Evolutionary conservation across 192 early-diverging fungal genomes (phyloP).

Genomic region (Entomortierella parvispora): DNA sequence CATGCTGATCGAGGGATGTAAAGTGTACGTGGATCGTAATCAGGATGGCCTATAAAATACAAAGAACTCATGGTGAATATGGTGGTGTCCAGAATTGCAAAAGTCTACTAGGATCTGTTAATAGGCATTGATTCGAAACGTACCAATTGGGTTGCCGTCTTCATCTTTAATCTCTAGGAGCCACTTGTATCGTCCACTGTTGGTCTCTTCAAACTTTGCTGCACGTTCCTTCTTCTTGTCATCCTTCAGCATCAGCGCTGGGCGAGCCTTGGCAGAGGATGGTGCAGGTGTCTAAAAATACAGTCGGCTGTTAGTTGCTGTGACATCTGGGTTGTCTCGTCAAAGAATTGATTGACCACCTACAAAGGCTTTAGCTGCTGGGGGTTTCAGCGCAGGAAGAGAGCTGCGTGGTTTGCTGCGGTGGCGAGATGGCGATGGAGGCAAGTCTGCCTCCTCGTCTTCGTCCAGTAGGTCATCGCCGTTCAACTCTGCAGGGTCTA

Average conservation of each 20-base stretch:
- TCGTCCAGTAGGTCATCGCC: constrained; percentile 9
- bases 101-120: not conserved
- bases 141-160: constrained; percentile 71
- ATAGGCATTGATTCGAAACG: too few relatives aligned
- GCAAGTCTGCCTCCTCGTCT: constrained; percentile 7
- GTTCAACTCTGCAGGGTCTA: constrained; percentile 19
- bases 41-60: constrained; percentile 59
- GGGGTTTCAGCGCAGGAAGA: not conserved
- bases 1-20: constrained; percentile 83
- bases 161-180: constrained; percentile 85
- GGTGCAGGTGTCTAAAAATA: constrained; percentile 2
- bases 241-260: constrained; percentile 34
- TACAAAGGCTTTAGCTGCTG: constrained; percentile 5
- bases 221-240: constrained; percentile 61
- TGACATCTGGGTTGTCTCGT: too few relatives aligned
- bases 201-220: constrained; percentile 85
- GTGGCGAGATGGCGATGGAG: constrained; percentile 19
- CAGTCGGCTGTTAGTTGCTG: too few relatives aligned
- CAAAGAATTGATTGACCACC: too few relatives aligned
- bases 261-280: constrained; percentile 18
- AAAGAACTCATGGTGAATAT: not conserved
- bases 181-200: constrained; percentile 88
- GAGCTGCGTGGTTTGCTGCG: not conserved
- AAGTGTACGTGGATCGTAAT: constrained; percentile 95
- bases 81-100: not conserved